A percentile compares a stretch with the other conserved stretches of the same genome.
phyloP scores from a whole-genome alignment of 140 eudicot species.

The Oenanthe javanica region DNA sequence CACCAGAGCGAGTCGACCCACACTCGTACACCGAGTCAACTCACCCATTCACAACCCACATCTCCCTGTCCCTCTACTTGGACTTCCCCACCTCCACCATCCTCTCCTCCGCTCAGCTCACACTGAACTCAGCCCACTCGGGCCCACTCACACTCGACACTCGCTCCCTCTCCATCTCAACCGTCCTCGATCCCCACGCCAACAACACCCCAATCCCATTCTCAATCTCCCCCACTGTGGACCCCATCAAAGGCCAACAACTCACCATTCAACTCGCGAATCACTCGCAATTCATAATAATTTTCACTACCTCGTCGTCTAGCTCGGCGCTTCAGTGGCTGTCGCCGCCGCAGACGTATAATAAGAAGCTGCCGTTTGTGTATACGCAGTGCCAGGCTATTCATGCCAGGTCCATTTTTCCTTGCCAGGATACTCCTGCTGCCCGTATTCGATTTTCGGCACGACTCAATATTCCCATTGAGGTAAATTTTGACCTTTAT shows the following conservation, averaged over 20 bases:
- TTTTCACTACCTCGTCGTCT: constrained; percentile 36
- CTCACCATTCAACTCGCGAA: constrained; percentile 41
- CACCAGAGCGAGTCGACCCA: constrained; percentile 62
- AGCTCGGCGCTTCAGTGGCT: constrained; percentile 95
- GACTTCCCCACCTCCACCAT: constrained; percentile 70
- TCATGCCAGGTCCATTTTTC: constrained; percentile 87
- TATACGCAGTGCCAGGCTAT: constrained; percentile 92
- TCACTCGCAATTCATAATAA: constrained; percentile 34
- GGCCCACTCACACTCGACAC: constrained; percentile 65
- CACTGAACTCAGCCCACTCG: constrained; percentile 51
- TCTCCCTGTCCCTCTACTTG: constrained; percentile 72
- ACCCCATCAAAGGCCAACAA: constrained; percentile 53
- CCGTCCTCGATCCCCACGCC: constrained; percentile 47
- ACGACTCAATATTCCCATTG: constrained; percentile 53
- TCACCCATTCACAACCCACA: constrained; percentile 80
- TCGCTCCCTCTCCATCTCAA: constrained; percentile 52
- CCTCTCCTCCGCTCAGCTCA: constrained; percentile 52
- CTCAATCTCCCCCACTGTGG: constrained; percentile 32
- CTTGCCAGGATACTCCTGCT: constrained; percentile 91
- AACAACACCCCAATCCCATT: constrained; percentile 45
- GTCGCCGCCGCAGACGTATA: constrained; percentile 67
- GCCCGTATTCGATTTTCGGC: constrained; percentile 60
- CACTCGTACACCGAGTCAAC: constrained; percentile 92
- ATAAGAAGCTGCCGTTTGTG: constrained; percentile 63
- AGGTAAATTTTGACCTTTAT: background rate